Evolutionary conservation across 139 green algal species (phyloP).

Genomic region (Closterium sp.): DNA sequence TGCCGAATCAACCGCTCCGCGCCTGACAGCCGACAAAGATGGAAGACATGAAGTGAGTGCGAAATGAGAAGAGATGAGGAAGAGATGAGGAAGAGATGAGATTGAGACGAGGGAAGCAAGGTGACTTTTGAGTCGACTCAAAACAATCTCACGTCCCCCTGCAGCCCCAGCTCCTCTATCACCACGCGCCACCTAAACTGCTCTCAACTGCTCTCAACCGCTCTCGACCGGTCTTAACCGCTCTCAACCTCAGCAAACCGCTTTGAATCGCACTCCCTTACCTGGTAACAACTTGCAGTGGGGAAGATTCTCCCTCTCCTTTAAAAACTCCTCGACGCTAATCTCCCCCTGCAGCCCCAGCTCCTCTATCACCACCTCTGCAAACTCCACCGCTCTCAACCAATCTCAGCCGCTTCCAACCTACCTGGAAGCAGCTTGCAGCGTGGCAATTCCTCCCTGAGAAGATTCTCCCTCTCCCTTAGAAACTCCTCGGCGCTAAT

Average conservation of each 20-base stretch:
- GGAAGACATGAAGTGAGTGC: no score
- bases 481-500: slow-evolving; percentile 54
- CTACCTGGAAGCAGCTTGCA: slow-evolving; percentile 26
- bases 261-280: neutral
- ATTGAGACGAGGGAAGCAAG: no score
- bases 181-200: neutral
- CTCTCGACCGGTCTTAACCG: neutral
- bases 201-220: no score
- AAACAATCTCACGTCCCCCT: slow-evolving; percentile 60
- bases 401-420: no score
- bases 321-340: slow-evolving; percentile 53
- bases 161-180: neutral
- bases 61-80: no score
- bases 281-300: slow-evolving; percentile 70
- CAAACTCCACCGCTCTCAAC: no score
- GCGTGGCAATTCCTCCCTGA: slow-evolving; percentile 71
- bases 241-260: no score
- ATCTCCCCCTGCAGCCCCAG: slow-evolving; percentile 61
- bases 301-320: slow-evolving; percentile 67
- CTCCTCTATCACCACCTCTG: no score
- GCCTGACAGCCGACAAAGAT: slow-evolving; percentile 18
- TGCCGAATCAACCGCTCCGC: slow-evolving; percentile 72
- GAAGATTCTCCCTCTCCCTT: slow-evolving; percentile 64
- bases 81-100: no score
- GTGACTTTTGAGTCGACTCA: no score